Base-by-base conservation (phyloP, 148 eudicot genomes). In the Amaranthus hypochondriacus region DNA sequence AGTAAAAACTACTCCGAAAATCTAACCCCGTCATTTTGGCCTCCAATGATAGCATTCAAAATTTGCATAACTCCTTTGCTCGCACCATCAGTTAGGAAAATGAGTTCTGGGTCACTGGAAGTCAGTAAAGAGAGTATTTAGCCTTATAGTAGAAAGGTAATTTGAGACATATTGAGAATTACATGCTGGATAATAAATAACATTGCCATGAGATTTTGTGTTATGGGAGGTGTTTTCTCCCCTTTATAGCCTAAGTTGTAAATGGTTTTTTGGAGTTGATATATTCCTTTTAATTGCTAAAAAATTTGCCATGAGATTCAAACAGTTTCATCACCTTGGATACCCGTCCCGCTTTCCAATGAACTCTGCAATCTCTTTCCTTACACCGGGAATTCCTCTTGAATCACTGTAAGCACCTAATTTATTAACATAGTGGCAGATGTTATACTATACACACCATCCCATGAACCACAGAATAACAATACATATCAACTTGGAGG, bases 1-100 rank as follows among this genome's bases (percentile, higher is more conserved):
- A 39, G 4, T 44, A 28, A 2, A 28, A 28, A 28, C 39, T 28
- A 28, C 39, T 28, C 39, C 39, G 54, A 43, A 5, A 43, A 68
- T n/a, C n/a, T 66, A 87, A 95, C 99, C 92, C 97, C 99, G 69
- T 95, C 99, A 75, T 72, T 65, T 58, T 73, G 80, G 77, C 90
- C 85, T 65, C 97, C 84, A 71, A 95, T 89, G 57, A 95, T 82
- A 46, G 92, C 77, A 53, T 86, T 83, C 79, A 95, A 81, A 50
- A 89, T 92, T 85, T 95, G 99, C 96, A 90, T 90, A 56, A 95
- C 94, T 81, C 99, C 99, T 84, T 95, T 92, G 86, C 99, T 92
- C 68, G 99, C 99, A 84, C 97, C 99, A 85, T 92, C 97, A 5
- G 99, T 95, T 62, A 95, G 94, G 78, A 84, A 95, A 80, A 95